phyloP scores from a whole-genome alignment of 495 filamentous ascomycete genomes.

The Aspergillus ellipticus region DNA sequence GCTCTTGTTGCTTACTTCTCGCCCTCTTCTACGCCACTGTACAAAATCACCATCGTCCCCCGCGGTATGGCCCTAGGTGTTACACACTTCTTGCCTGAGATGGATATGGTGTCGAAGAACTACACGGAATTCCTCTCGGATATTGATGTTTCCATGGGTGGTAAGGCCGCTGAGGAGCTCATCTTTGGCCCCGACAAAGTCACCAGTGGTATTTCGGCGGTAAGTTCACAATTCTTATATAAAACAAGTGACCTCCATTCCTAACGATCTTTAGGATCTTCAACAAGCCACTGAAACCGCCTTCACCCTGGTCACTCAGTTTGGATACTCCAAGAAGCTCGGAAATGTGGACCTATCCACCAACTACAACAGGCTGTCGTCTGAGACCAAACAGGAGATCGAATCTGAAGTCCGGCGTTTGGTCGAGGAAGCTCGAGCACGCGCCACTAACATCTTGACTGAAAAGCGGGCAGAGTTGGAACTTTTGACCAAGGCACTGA shows the following conservation, averaged over 20 bases:
- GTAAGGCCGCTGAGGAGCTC: constrained; percentile 91
- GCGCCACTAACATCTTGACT: constrained; percentile 66
- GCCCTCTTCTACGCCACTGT: constrained; percentile 65
- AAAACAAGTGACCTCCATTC: not conserved
- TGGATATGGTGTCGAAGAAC: constrained; percentile 79
- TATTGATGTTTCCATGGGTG: constrained; percentile 84
- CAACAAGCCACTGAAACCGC: constrained; percentile 73
- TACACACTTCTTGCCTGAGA: constrained; percentile 79
- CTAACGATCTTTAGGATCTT: constrained; percentile 62
- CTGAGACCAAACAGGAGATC: constrained; percentile 77
- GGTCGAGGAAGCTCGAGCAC: constrained; percentile 75
- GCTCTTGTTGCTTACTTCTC: constrained; percentile 84
- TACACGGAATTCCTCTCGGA: constrained; percentile 64
- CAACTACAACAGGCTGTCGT: constrained; percentile 76
- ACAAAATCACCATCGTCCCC: constrained; percentile 96
- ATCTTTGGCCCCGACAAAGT: constrained; percentile 85
- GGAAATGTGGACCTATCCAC: constrained; percentile 83
- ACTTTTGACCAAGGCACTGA: constrained; percentile 75
- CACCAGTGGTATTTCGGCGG: constrained; percentile 71
- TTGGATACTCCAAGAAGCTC: constrained; percentile 84
- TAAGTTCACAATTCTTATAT: constrained; percentile 41
- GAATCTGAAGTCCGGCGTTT: constrained; percentile 81
- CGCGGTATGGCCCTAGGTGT: constrained; percentile 81
- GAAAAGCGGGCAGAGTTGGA: constrained; percentile 79
- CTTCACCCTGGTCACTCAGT: constrained; percentile 76